Conservation (phyloP, 768 basidiomycete genomes). For the Rhodocollybia butyracea region DNA sequence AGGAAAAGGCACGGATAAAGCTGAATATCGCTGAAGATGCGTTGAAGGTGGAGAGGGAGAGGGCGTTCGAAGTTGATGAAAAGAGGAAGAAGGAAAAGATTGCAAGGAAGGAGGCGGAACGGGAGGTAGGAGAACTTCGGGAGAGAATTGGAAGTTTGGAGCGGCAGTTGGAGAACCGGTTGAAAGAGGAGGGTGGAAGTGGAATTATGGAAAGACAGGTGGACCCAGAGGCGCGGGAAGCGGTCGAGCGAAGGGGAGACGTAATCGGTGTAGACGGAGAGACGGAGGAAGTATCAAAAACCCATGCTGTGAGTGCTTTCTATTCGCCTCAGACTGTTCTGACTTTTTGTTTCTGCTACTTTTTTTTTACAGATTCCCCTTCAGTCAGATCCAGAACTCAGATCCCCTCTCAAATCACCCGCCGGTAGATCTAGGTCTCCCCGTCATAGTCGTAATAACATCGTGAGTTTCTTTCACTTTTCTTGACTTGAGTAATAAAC, state of each 20-base stretch:
- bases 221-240: too few relatives aligned
- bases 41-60: neutral
- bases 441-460: too few relatives aligned
- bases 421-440: too few relatives aligned
- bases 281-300: neutral
- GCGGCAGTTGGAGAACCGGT: neutral
- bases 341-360: too few relatives aligned
- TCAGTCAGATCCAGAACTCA: too few relatives aligned
- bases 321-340: too few relatives aligned
- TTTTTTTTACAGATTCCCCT: neutral
- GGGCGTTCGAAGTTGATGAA: neutral
- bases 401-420: too few relatives aligned
- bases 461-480: too few relatives aligned
- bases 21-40: neutral
- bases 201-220: neutral
- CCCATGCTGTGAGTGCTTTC: too few relatives aligned
- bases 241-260: neutral
- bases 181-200: neutral
- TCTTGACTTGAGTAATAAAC: too few relatives aligned
- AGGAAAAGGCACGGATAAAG: neutral
- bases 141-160: neutral
- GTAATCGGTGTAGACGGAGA: neutral
- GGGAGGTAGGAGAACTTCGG: neutral
- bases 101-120: neutral
- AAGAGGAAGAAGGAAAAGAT: conserved; percentile 1